These are phyloP conservation scores for Castanea sativa DNA, from an alignment of 306 rosid species.

Conservation along the genomic window DNA sequence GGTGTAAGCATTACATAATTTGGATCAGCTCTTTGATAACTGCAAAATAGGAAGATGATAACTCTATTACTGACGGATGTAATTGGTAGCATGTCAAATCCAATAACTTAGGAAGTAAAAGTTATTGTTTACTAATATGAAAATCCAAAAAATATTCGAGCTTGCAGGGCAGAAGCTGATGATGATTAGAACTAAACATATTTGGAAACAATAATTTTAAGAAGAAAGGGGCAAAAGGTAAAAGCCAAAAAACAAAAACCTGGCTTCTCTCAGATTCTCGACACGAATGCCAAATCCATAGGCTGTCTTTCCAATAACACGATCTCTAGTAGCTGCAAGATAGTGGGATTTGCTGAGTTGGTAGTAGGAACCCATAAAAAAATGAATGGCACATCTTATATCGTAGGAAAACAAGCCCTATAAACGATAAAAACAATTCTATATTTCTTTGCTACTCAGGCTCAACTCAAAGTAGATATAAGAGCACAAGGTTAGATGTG, in stretches of 20 bases:
- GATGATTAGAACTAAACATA: not conserved
- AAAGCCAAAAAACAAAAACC: constrained; percentile 44
- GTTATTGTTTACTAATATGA: constrained; percentile 1
- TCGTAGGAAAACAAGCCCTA: not conserved
- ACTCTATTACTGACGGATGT: not conserved
- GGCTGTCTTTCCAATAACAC: constrained; percentile 44
- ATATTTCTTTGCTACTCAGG: not conserved
- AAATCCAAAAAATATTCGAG: not conserved
- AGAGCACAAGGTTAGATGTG: not conserved
- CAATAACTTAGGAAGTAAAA: not conserved
- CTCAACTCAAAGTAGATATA: not conserved
- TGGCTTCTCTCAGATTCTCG: constrained; percentile 95
- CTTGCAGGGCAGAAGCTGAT: not conserved
- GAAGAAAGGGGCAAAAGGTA: not conserved
- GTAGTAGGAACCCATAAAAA: constrained; percentile 15
- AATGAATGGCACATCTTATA: constrained; percentile 1
- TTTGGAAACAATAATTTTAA: not conserved
- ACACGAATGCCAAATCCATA: constrained; percentile 84
- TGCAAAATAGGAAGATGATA: constrained; percentile 31
- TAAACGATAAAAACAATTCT: not conserved
- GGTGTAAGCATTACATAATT: constrained; percentile 92
- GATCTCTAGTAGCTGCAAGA: constrained; percentile 70
- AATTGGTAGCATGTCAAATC: not conserved
- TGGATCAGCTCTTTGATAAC: constrained; percentile 97
- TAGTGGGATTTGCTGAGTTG: constrained; percentile 1